Evolutionary conservation across 768 basidiomycete species (phyloP).

Genomic region (Hortiboletus campestris): DNA sequence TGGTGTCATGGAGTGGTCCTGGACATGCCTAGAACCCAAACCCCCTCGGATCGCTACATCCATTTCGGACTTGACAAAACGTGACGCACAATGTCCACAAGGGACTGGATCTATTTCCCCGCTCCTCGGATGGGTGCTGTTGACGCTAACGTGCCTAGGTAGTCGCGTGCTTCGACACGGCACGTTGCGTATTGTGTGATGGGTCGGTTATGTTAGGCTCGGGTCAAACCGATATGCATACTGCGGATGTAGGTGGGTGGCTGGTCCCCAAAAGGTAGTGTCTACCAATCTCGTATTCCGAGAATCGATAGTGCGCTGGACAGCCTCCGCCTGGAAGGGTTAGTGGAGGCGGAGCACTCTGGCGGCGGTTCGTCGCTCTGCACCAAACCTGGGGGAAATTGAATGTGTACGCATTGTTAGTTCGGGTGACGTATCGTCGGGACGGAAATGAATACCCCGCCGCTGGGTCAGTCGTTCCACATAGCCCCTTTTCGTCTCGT

Average conservation of each 20-base stretch:
- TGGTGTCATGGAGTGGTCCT: not conserved
- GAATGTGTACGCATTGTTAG: not conserved
- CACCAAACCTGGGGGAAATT: not conserved
- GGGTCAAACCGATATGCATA: not conserved
- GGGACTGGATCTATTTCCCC: not conserved
- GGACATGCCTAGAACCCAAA: not conserved
- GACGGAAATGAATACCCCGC: conserved; percentile 12
- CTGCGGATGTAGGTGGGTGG: not conserved
- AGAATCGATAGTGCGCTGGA: not conserved
- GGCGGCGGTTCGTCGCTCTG: not conserved
- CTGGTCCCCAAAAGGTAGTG: not conserved
- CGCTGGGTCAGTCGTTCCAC: not conserved
- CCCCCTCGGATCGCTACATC: not conserved
- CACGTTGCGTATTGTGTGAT: not conserved
- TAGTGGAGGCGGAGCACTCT: not conserved
- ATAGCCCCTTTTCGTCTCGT: not conserved
- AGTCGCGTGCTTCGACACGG: not conserved
- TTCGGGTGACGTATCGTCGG: not conserved
- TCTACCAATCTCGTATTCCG: not conserved
- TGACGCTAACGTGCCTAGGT: not conserved
- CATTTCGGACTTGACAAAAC: not conserved
- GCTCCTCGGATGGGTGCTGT: not conserved
- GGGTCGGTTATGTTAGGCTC: not conserved
- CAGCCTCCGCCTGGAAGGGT: not conserved
- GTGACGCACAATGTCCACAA: not conserved